phyloP scores from a whole-genome alignment of 192 early-diverging fungal species.

The Linnemannia elongata region DNA sequence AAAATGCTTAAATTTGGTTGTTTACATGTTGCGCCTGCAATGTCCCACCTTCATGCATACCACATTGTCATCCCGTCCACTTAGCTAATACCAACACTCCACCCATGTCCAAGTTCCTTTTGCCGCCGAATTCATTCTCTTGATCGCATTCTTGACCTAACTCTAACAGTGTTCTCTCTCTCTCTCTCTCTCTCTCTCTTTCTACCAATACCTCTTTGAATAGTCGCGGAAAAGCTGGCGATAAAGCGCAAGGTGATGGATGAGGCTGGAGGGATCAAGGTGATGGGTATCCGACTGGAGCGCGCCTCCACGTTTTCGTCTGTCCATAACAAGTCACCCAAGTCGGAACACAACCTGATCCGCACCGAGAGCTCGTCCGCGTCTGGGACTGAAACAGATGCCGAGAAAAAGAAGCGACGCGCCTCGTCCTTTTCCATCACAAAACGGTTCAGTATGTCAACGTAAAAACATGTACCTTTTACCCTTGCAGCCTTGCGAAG shows the following conservation, averaged over 20 bases:
- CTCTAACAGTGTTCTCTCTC: not conserved
- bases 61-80: too few relatives aligned
- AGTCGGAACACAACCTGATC: not conserved
- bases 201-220: too few relatives aligned
- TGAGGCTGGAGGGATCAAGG: constrained; percentile 31
- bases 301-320: constrained; percentile 37
- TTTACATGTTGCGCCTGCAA: not conserved
- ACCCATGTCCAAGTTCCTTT: not conserved
- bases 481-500: too few relatives aligned
- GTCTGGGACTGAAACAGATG: not conserved
- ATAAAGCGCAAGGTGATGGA: constrained; percentile 36
- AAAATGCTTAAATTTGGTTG: not conserved
- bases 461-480: not conserved
- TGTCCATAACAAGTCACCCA: constrained; percentile 14
- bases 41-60: too few relatives aligned
- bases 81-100: too few relatives aligned
- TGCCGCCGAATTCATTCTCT: not conserved
- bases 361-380: not conserved
- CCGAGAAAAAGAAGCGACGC: constrained; percentile 2
- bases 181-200: not conserved
- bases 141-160: not conserved
- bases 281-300: constrained; percentile 34
- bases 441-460: constrained; percentile 4
- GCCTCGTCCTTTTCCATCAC: constrained; percentile 17
- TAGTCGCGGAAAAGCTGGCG: constrained; percentile 23